phyloP scores from a whole-genome alignment of 495 filamentous ascomycete genomes.

The Neurospora tetrasperma region DNA sequence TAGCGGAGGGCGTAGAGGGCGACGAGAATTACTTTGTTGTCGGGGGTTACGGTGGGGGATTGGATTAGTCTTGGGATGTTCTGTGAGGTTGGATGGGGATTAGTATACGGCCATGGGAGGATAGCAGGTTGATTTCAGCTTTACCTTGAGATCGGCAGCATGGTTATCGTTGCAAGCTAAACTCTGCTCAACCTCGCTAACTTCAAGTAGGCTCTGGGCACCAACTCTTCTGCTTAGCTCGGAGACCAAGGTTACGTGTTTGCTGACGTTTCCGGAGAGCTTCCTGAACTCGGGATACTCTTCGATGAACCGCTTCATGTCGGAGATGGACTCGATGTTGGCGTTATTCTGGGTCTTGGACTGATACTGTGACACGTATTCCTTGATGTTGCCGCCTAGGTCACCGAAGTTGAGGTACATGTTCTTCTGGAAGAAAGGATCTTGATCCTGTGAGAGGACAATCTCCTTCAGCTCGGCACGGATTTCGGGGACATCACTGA shows the following conservation, averaged over 20 bases:
- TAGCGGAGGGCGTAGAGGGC: slow-evolving; percentile 91
- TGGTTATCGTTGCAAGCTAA: slow-evolving; percentile 96
- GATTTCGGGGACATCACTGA: slow-evolving; percentile 79
- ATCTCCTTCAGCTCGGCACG: slow-evolving; percentile 90
- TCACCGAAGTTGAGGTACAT: slow-evolving; percentile 99
- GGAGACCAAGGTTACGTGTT: slow-evolving; percentile 91
- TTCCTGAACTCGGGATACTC: slow-evolving; percentile 97
- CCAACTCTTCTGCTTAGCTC: slow-evolving; percentile 83
- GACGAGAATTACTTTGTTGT: slow-evolving; percentile 78
- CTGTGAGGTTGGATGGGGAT: slow-evolving; percentile 29
- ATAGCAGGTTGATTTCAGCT: slow-evolving; percentile 23
- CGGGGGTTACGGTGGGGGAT: slow-evolving; percentile 56
- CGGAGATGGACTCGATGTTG: slow-evolving; percentile 90
- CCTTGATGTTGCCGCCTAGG: slow-evolving; percentile 93
- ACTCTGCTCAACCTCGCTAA: slow-evolving; percentile 94
- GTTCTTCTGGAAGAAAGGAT: slow-evolving; percentile 99
- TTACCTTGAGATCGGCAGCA: slow-evolving; percentile 70
- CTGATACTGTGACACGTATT: slow-evolving; percentile 96
- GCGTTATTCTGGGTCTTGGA: slow-evolving; percentile 84
- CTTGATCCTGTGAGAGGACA: slow-evolving; percentile 91
- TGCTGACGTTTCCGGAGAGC: slow-evolving; percentile 94
- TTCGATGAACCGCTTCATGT: slow-evolving; percentile 99
- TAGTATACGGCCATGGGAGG: neutral
- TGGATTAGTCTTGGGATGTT: slow-evolving; percentile 77
- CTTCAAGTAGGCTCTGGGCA: slow-evolving; percentile 75